A percentile compares a stretch with the other conserved stretches of the same genome.
phyloP scores from a whole-genome alignment of 73 alveolate species.

The Tetrahymena borealis region DNA sequence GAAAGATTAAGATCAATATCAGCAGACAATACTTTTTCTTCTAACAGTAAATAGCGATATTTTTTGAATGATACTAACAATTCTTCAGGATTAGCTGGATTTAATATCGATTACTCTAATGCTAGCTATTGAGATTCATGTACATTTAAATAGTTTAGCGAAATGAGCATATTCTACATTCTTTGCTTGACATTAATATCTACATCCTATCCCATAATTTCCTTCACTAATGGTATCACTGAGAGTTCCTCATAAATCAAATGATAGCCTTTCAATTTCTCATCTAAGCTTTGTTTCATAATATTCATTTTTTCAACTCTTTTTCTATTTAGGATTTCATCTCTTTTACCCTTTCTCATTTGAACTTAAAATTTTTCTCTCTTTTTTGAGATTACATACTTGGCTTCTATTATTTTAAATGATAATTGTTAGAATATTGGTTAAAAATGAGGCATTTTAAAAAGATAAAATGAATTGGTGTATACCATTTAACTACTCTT shows the following conservation, averaged over 20 bases:
- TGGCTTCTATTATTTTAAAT: not conserved
- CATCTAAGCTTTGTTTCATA: not conserved
- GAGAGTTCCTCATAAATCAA: not conserved
- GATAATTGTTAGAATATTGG: no score
- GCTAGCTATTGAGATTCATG: not conserved
- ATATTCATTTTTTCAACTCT: not conserved
- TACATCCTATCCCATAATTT: not conserved
- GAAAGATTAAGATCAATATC: not conserved
- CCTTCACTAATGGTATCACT: not conserved
- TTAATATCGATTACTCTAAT: not conserved
- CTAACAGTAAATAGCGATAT: not conserved
- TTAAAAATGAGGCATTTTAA: no score
- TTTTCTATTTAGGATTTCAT: not conserved
- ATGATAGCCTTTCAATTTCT: not conserved
- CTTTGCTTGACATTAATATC: not conserved
- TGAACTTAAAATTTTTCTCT: not conserved
- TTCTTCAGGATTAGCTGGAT: not conserved
- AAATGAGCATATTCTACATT: not conserved
- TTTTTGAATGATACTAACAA: not conserved
- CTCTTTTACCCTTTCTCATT: not conserved
- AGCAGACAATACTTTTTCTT: not conserved
- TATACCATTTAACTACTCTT: no score
- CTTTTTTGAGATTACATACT: not conserved
- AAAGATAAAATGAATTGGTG: no score
- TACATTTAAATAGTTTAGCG: not conserved